Percentiles rank a stretch among this genome's conserved stretches.
Evolutionary conservation across 495 filamentous ascomycete species (phyloP).

Genomic region (Pyrenopolyporus hunteri): DNA sequence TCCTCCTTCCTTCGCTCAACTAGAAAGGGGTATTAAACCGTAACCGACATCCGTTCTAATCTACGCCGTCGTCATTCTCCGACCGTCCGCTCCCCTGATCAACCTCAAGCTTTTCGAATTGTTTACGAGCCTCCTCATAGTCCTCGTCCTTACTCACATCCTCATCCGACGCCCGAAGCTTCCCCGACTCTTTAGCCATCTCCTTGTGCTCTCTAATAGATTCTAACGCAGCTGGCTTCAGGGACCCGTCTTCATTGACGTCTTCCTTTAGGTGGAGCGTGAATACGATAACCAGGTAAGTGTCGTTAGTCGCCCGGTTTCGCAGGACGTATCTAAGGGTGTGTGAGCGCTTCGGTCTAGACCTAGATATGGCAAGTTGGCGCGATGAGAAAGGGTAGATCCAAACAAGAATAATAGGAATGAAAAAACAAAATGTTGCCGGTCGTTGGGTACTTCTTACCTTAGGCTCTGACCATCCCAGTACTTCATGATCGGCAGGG

Average conservation of each 20-base stretch:
- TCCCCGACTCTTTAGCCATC: slow-evolving; percentile 3
- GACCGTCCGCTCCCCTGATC: neutral
- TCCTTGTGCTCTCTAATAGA: slow-evolving; percentile 12
- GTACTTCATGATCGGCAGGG: slow-evolving; percentile 76
- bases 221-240: slow-evolving; percentile 52
- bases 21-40: neutral
- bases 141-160: slow-evolving; percentile 17
- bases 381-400: slow-evolving; percentile 19
- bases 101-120: slow-evolving; percentile 17
- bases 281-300: slow-evolving; percentile 82
- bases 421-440: neutral
- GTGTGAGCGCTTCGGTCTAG: slow-evolving; percentile 61
- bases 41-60: neutral
- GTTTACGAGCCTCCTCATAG: slow-evolving; percentile 12
- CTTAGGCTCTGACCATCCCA: slow-evolving; percentile 73
- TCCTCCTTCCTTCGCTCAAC: too few species aligned
- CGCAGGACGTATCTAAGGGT: slow-evolving; percentile 86
- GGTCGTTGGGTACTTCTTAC: slow-evolving; percentile 42
- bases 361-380: slow-evolving; percentile 32
- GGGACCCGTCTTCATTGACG: slow-evolving; percentile 62
- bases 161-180: neutral
- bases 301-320: slow-evolving; percentile 68
- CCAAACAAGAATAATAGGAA: slow-evolving; percentile 8
- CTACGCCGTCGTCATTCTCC: slow-evolving; percentile 4
- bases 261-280: slow-evolving; percentile 70